A percentile compares a stretch with the other conserved stretches of the same genome.
phyloP scores from a whole-genome alignment of 129 eudicot species.

The Arctium minus region DNA sequence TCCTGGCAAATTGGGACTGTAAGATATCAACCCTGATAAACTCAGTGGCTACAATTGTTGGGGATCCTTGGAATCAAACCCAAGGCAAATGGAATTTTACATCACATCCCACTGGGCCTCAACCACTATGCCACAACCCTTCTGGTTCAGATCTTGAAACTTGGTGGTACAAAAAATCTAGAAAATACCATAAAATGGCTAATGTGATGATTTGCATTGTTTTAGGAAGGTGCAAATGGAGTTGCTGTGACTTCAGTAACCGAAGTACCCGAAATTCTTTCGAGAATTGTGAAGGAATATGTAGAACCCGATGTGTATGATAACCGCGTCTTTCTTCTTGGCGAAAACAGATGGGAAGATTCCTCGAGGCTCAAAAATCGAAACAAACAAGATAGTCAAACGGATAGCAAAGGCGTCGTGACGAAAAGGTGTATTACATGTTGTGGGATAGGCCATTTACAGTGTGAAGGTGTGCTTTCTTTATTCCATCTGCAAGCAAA shows the following conservation, averaged over 20 bases:
- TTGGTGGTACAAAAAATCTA: slow-evolving; percentile 1
- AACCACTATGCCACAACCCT: too few species aligned
- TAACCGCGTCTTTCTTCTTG: slow-evolving; percentile 83
- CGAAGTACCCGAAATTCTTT: slow-evolving; percentile 35
- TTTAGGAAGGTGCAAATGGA: slow-evolving; percentile 60
- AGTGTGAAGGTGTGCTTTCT: slow-evolving; percentile 63
- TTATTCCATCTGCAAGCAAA: neutral
- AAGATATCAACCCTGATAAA: too few species aligned
- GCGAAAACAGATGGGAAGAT: slow-evolving; percentile 97
- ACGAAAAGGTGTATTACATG: slow-evolving; percentile 60
- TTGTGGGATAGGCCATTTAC: slow-evolving; percentile 81
- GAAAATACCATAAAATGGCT: neutral
- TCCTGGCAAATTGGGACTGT: too few species aligned
- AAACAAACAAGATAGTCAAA: slow-evolving; percentile 25
- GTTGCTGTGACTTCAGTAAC: slow-evolving; percentile 33
- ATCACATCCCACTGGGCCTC: too few species aligned
- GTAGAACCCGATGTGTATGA: slow-evolving; percentile 31
- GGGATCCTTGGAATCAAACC: too few species aligned
- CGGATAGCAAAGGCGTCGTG: slow-evolving; percentile 17
- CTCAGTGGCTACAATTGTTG: too few species aligned
- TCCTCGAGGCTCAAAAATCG: slow-evolving; percentile 60
- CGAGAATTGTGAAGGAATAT: slow-evolving; percentile 37
- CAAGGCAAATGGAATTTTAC: too few species aligned
- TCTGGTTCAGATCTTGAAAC: neutral
- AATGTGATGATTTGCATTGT: neutral